These are phyloP conservation scores for Heliocybe sulcata DNA, from an alignment of 1,284 basidiomycete genomes.

Conservation along the genomic window DNA sequence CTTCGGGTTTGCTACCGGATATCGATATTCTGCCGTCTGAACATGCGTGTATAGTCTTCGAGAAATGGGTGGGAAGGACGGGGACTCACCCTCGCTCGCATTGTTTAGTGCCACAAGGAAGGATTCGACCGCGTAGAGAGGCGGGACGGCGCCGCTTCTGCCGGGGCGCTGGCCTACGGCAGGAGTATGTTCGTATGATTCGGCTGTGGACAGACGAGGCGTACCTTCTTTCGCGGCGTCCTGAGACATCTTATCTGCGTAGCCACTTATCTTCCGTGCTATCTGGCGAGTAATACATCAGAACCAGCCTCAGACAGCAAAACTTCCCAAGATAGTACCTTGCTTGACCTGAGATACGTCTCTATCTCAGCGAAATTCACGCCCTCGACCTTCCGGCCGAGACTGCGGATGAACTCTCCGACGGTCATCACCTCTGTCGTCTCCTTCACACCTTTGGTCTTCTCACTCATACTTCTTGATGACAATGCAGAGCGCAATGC, in stretches of 20 bases:
- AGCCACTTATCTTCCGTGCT: constrained; percentile 73
- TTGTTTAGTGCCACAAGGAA: constrained; percentile 83
- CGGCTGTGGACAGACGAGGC: constrained; percentile 12
- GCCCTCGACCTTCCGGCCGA: constrained; percentile 63
- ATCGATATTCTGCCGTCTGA: constrained; percentile 64
- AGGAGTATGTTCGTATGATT: not conserved
- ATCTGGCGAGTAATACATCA: constrained; percentile 36
- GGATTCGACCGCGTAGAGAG: constrained; percentile 79
- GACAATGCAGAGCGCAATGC: constrained; percentile 54
- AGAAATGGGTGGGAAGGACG: constrained; percentile 11
- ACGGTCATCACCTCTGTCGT: constrained; percentile 58
- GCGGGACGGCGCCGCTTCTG: constrained; percentile 27
- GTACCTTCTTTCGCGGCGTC: constrained; percentile 21
- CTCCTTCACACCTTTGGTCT: too few species aligned
- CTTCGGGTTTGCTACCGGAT: constrained; percentile 33
- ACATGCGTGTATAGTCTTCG: not conserved
- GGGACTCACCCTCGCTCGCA: constrained; percentile 67
- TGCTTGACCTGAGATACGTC: constrained; percentile 78
- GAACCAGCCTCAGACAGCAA: not conserved
- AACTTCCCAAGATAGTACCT: constrained; percentile 36
- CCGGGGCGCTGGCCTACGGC: not conserved
- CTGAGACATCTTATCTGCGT: constrained; percentile 55
- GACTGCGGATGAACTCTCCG: constrained; percentile 51
- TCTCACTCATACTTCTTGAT: constrained; percentile 33
- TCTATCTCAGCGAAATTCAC: constrained; percentile 84